A percentile compares a stretch with the other conserved stretches of the same genome.
These are phyloP conservation scores for Septoria petroselini DNA, from an alignment of 2,329 filamentous ascomycete species.

Conservation along the genomic window DNA sequence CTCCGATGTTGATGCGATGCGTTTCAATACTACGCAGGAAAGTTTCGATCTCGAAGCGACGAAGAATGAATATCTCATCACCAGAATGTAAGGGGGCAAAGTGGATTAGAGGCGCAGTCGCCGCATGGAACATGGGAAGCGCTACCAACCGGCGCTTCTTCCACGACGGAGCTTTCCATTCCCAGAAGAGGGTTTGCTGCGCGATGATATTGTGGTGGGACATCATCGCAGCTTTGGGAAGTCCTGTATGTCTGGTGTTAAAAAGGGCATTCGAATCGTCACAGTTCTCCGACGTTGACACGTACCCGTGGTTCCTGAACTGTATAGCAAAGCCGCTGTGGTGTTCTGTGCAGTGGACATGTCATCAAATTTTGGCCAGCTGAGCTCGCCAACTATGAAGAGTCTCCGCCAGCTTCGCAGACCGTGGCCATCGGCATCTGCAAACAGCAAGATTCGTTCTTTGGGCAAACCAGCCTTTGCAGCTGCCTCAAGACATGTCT, in stretches of 20 bases:
- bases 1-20: slow-evolving; percentile 50
- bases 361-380: slow-evolving; percentile 49
- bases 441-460: slow-evolving; percentile 45
- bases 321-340: slow-evolving; percentile 50
- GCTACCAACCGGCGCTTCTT: slow-evolving; percentile 42
- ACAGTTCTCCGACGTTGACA: too few relatives aligned
- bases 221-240: slow-evolving; percentile 57
- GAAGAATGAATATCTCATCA: slow-evolving; percentile 42
- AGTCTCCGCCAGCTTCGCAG: slow-evolving; percentile 31
- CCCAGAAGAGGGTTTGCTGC: slow-evolving; percentile 48
- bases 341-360: slow-evolving; percentile 44
- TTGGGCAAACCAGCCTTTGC: slow-evolving; percentile 35
- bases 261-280: too few relatives aligned
- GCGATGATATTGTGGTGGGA: slow-evolving; percentile 58
- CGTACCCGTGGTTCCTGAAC: slow-evolving; percentile 58
- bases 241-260: too few relatives aligned
- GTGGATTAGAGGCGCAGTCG: slow-evolving; percentile 42
- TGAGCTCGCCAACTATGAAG: slow-evolving; percentile 43
- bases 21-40: slow-evolving; percentile 48
- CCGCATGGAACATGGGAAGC: slow-evolving; percentile 52
- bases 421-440: slow-evolving; percentile 23
- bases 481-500: slow-evolving; percentile 40
- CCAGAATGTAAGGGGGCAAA: slow-evolving; percentile 38
- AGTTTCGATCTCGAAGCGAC: slow-evolving; percentile 48
- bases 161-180: slow-evolving; percentile 42